Evolutionary conservation across 192 early-diverging fungal genomes (phyloP).

Genomic region (Spizellomyces sp.): DNA sequence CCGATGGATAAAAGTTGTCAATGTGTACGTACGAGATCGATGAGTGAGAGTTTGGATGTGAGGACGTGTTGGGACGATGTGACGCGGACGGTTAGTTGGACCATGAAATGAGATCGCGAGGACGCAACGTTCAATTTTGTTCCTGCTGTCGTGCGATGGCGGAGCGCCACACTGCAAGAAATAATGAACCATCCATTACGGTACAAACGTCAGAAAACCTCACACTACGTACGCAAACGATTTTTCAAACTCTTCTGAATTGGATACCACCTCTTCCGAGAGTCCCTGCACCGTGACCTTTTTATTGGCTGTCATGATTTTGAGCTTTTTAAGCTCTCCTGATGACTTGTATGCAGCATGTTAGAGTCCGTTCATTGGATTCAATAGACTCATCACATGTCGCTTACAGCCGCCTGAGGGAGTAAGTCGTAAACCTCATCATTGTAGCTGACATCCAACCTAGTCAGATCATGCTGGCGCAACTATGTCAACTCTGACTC

Average conservation of each 20-base stretch:
- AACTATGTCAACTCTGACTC: neutral
- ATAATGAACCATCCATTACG: neutral
- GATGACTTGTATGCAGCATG: too few species aligned
- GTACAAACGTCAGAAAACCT: neutral
- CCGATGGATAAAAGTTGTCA: too few species aligned
- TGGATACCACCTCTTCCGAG: conserved; percentile 10
- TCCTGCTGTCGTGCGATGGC: conserved; percentile 24
- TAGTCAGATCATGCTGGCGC: neutral
- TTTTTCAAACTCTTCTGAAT: conserved; percentile 21
- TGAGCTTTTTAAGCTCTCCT: conserved; percentile 28
- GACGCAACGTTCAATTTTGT: conserved; percentile 29
- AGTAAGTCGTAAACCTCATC: conserved; percentile 96
- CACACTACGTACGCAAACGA: conserved; percentile 6
- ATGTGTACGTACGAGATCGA: too few species aligned
- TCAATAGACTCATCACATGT: too few species aligned
- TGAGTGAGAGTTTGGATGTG: conserved; percentile 26
- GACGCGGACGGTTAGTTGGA: conserved; percentile 21
- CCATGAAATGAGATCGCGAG: conserved; percentile 35
- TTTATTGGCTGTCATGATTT: conserved; percentile 23
- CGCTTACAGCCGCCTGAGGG: neutral
- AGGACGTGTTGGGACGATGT: neutral
- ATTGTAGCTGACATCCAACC: conserved; percentile 77
- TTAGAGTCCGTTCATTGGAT: neutral
- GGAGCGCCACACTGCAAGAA: too few species aligned
- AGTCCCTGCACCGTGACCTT: conserved; percentile 27